Conservation (phyloP, 805 yeast genomes). For the Saccharomycopsis javanensis region DNA sequence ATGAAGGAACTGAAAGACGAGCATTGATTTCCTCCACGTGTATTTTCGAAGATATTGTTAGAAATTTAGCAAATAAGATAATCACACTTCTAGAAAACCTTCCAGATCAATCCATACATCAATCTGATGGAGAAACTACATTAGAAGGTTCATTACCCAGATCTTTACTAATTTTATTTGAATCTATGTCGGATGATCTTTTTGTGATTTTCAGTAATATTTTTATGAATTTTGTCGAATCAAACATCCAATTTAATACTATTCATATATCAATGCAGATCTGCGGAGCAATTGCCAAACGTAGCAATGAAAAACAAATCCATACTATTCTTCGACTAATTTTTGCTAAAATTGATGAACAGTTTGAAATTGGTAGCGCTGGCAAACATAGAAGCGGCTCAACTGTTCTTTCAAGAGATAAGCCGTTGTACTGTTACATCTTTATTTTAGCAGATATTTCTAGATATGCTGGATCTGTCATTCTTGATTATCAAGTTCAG, state of each 20-base stretch:
- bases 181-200: slow-evolving; percentile 50
- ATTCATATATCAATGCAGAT: slow-evolving; percentile 63
- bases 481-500: slow-evolving; percentile 37
- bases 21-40: slow-evolving; percentile 70
- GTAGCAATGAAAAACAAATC: slow-evolving; percentile 45
- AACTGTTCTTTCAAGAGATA: slow-evolving; percentile 70
- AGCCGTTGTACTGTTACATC: slow-evolving; percentile 60
- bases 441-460: slow-evolving; percentile 60
- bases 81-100: slow-evolving; percentile 59
- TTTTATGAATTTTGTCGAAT: slow-evolving; percentile 47
- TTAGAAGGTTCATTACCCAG: slow-evolving; percentile 32
- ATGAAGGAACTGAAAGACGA: slow-evolving; percentile 32
- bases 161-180: slow-evolving; percentile 40
- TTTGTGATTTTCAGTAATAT: slow-evolving; percentile 33
- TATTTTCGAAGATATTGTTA: slow-evolving; percentile 52
- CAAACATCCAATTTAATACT: slow-evolving; percentile 46
- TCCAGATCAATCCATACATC: slow-evolving; percentile 50
- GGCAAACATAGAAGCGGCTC: slow-evolving; percentile 60
- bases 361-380: slow-evolving; percentile 69
- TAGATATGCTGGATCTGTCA: slow-evolving; percentile 51
- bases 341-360: slow-evolving; percentile 46
- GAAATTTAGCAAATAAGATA: slow-evolving; percentile 45
- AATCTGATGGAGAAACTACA: slow-evolving; percentile 35
- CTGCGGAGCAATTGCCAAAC: slow-evolving; percentile 59
- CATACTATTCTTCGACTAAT: slow-evolving; percentile 36